Conservation (phyloP, 2,329 filamentous ascomycete genomes). For the Teratosphaeria viscida region DNA sequence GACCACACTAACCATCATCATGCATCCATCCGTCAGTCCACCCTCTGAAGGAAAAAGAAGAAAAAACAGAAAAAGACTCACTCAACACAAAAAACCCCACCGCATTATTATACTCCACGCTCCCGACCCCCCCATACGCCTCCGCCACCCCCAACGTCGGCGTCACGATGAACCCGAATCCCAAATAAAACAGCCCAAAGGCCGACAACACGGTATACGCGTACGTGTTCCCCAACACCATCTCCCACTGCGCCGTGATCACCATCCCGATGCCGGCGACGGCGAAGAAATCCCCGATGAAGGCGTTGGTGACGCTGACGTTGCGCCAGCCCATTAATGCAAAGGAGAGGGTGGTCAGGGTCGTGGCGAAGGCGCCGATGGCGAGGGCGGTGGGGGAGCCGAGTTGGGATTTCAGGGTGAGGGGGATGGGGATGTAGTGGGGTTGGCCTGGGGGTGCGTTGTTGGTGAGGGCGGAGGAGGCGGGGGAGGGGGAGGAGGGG, state of each 20-base stretch:
- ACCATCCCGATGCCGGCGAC: conserved; percentile 42
- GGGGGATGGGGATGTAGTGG: conserved; percentile 22
- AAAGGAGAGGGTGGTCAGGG: conserved; percentile 43
- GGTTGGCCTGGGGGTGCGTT: conserved; percentile 5
- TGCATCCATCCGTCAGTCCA: no score
- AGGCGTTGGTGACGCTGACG: conserved; percentile 41
- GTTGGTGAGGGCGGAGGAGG: background rate
- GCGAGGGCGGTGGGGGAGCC: conserved; percentile 36
- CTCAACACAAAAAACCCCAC: conserved; percentile 40
- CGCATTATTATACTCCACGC: conserved; percentile 38
- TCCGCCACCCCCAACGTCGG: conserved; percentile 37
- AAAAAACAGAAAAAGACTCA: conserved; percentile 15
- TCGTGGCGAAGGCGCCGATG: conserved; percentile 45
- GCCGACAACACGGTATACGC: conserved; percentile 45
- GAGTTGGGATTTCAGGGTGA: conserved; percentile 22
- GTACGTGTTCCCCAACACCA: conserved; percentile 42
- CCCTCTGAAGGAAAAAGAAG: background rate
- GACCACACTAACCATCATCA: conserved; percentile 31
- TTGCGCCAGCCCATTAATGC: conserved; percentile 47
- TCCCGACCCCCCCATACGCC: conserved; percentile 34
- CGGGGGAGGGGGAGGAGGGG: background rate
- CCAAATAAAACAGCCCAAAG: conserved; percentile 45
- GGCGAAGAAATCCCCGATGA: conserved; percentile 47
- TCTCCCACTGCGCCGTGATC: conserved; percentile 47
- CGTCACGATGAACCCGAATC: conserved; percentile 39